These are phyloP conservation scores for Flaveria linearis DNA, from an alignment of 129 eudicot genomes.

Conservation along the genomic window DNA sequence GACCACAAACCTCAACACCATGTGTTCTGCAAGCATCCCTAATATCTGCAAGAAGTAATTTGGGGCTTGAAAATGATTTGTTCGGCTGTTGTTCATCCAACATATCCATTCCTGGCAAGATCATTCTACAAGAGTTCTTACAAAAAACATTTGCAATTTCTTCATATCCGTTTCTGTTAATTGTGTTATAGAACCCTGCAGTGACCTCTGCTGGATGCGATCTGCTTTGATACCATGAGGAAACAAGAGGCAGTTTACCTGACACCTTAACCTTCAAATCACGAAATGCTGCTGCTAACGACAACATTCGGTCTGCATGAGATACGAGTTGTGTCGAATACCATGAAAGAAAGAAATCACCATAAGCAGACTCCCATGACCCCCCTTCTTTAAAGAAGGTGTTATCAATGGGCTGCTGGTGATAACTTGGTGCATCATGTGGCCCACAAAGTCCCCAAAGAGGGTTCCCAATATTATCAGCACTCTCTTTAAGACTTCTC, in stretches of 20 bases:
- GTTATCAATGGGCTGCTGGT: conserved; percentile 51
- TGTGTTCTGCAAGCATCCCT: conserved; percentile 48
- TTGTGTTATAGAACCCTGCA: conserved; percentile 77
- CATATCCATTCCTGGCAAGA: conserved; percentile 78
- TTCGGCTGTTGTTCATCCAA: conserved; percentile 60
- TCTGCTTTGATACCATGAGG: conserved; percentile 57
- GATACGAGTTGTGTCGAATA: conserved; percentile 57
- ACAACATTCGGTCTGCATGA: conserved; percentile 71
- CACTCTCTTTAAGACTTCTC: conserved; percentile 47
- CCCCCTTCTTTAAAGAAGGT: conserved; percentile 70
- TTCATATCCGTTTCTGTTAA: conserved; percentile 60
- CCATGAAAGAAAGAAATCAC: conserved; percentile 91
- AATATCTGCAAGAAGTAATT: conserved; percentile 49
- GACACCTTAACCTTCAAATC: conserved; percentile 42
- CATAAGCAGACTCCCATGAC: conserved; percentile 84
- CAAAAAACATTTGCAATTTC: conserved; percentile 49
- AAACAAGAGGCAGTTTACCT: conserved; percentile 68
- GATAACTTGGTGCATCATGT: conserved; percentile 70
- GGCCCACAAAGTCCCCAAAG: conserved; percentile 92
- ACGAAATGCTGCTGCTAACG: conserved; percentile 57
- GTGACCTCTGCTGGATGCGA: conserved; percentile 84
- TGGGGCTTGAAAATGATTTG: conserved; percentile 57
- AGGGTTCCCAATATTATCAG: conserved; percentile 58
- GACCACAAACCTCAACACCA: conserved; percentile 53
- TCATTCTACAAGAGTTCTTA: conserved; percentile 51